Conservation (phyloP, 129 eudicot species). For the Helichrysum umbraculigerum region DNA sequence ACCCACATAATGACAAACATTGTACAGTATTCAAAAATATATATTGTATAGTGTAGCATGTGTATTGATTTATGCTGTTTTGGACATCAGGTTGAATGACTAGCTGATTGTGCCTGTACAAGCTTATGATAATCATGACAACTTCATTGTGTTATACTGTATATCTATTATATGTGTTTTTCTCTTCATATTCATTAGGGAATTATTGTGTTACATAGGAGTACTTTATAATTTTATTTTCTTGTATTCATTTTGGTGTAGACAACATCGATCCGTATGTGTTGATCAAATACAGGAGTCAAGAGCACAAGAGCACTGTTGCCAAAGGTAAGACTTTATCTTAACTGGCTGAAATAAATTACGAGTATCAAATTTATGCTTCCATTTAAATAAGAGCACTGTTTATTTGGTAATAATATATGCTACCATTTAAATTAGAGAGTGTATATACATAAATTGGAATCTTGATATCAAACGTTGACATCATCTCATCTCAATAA, state of each 20-base stretch:
- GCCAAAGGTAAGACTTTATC: constrained; percentile 45
- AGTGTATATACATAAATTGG: neutral
- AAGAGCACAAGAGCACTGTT: constrained; percentile 58
- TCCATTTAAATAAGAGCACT: neutral
- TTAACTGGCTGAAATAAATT: neutral
- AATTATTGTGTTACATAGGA: neutral
- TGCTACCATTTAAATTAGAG: neutral
- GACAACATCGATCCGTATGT: constrained; percentile 74
- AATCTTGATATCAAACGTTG: neutral
- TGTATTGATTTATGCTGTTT: too few species aligned
- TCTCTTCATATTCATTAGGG: neutral
- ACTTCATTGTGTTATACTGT: too few species aligned
- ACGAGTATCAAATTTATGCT: neutral
- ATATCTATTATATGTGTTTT: too few species aligned
- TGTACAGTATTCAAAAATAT: too few species aligned
- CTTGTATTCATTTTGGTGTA: constrained; percentile 20
- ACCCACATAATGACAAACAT: neutral
- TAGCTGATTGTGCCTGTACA: neutral
- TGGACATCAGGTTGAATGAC: neutral
- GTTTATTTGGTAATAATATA: neutral
- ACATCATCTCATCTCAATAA: neutral
- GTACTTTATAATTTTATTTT: constrained; percentile 15
- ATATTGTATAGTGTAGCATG: too few species aligned
- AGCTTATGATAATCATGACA: too few species aligned
- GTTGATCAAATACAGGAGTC: constrained; percentile 53